Conservation (phyloP, 345 rosid genomes). For the Dovyalis caffra region DNA sequence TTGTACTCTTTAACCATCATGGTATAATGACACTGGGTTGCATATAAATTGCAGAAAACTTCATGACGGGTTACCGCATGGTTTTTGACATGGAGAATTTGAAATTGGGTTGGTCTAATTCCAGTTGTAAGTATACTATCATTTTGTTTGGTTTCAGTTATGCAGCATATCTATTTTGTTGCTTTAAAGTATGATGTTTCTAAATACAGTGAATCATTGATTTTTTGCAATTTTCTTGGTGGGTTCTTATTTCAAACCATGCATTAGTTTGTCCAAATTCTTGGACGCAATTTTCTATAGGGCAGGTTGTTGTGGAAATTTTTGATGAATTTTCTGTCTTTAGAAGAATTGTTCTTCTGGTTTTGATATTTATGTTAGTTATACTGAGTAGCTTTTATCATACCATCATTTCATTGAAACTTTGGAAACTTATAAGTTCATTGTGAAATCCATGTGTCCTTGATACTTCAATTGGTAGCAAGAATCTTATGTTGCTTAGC, state of each 20-base stretch:
- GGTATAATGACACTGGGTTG: neutral
- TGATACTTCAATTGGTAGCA: too few species aligned
- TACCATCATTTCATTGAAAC: neutral
- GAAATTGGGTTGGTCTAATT: constrained; percentile 81
- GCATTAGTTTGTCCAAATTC: neutral
- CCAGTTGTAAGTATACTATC: constrained; percentile 57
- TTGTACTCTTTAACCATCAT: neutral
- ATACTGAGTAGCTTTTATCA: neutral
- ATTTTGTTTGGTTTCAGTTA: neutral
- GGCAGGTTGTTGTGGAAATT: neutral
- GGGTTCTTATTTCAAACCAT: neutral
- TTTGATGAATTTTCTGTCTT: neutral
- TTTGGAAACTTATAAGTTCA: neutral
- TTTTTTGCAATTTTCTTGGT: neutral
- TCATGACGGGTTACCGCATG: constrained; percentile 69
- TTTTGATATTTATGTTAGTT: neutral
- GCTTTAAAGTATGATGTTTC: neutral
- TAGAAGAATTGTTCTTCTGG: neutral
- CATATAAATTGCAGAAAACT: constrained; percentile 64
- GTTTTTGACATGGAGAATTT: constrained; percentile 82
- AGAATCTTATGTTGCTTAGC: too few species aligned
- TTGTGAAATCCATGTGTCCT: too few species aligned
- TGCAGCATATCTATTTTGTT: neutral
- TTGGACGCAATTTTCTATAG: neutral
- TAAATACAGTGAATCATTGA: neutral